Evolutionary conservation across 768 basidiomycete species (phyloP), one percentile per base, ranked within the genome.

Genomic region (Hortiboletus flavorubellus): DNA sequence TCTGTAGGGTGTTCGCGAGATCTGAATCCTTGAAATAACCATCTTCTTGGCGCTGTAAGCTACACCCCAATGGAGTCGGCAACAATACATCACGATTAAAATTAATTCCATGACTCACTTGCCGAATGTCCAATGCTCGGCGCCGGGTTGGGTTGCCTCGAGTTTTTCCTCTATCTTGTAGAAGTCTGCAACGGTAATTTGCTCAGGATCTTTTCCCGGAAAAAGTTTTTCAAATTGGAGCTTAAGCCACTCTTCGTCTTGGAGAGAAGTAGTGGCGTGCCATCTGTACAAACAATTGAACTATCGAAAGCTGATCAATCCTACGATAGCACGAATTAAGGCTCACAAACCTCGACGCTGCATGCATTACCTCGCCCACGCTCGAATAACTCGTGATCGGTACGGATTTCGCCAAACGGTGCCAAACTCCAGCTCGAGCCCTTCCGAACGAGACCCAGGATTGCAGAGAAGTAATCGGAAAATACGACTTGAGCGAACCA

Each of bases 221-320:
- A 91, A 91, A 38, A 85, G 54, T 6, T 76, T 53, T 30, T 61
- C 59, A 62, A 88, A 83, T 16, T 83, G 68, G 18, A 64, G 30
- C 35, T 72, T 63, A 3, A 85, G 80, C 88, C 89, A 92, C 53
- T 83, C 69, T 65, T 89, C 91, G 50, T 92, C 91, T 50, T 79
- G 77, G 15, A 65, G 61, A 42, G 87, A 90, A 0, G 87, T 89
- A 0, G 91, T 91, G 1, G 91, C 86, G 44, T 93, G 91, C 91
- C 91, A 83, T 18, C 88, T 81, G 69, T 93, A 93, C 52, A 93
- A 72, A 62, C 87, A 87, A 62, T 93, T 93, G 75, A 93, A 93
- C 86, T 89, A 38, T 18, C 10, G 4, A 46, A 43, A 41, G 4
- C n/a, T 5, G 6, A 40, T 64, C 11, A 65, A 29, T 39, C 29